These are phyloP conservation scores for Cavenderia fasciculata DNA, from an alignment of 78 protist species.

Conservation along the genomic window DNA sequence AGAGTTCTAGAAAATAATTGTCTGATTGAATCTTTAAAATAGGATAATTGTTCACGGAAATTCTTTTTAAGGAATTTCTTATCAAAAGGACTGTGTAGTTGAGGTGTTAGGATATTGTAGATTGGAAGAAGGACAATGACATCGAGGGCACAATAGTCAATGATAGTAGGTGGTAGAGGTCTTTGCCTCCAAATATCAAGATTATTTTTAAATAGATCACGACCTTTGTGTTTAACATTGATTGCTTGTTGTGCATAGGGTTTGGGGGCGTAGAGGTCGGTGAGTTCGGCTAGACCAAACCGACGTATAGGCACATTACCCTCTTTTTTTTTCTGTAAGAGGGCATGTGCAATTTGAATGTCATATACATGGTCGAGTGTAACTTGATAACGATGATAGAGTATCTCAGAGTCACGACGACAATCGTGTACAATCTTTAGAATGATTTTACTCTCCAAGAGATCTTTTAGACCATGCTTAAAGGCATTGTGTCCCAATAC, in stretches of 20 bases:
- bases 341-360: slow-evolving; percentile 62
- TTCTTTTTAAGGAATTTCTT: slow-evolving; percentile 5
- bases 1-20: slow-evolving; percentile 43
- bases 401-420: slow-evolving; percentile 58
- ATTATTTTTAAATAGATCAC: not conserved
- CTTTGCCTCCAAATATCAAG: slow-evolving; percentile 9
- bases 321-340: slow-evolving; percentile 16
- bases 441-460: not conserved
- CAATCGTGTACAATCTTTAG: slow-evolving; percentile 63
- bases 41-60: slow-evolving; percentile 51
- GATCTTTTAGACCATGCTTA: slow-evolving; percentile 29
- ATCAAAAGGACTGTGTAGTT: slow-evolving; percentile 16
- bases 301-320: slow-evolving; percentile 59
- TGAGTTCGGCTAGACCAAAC: slow-evolving; percentile 51
- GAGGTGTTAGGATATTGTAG: slow-evolving; percentile 1
- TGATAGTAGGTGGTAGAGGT: slow-evolving; percentile 26
- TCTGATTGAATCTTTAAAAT: slow-evolving; percentile 50
- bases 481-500: not conserved
- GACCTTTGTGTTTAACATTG: slow-evolving; percentile 13
- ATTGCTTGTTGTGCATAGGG: not conserved
- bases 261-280: slow-evolving; percentile 20
- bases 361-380: slow-evolving; percentile 24
- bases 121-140: slow-evolving; percentile 19
- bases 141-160: slow-evolving; percentile 47
- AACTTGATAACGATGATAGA: slow-evolving; percentile 48